These are phyloP conservation scores for Diospyros lotus DNA, from an alignment of 148 eudicot genomes.

Conservation along the genomic window DNA sequence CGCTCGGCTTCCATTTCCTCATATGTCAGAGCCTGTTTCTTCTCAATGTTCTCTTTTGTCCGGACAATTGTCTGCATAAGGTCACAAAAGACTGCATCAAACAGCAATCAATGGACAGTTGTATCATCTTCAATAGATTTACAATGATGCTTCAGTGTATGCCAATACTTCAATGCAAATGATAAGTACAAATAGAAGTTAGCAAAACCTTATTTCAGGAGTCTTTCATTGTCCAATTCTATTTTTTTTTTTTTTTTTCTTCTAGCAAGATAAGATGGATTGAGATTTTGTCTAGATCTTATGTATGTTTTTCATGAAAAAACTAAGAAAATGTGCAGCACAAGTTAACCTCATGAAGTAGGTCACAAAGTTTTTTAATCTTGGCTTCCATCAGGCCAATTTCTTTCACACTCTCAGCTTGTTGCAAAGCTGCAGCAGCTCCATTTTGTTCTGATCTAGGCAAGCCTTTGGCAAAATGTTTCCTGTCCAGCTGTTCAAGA, in stretches of 20 bases:
- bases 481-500: conserved; percentile 77
- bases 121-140: not conserved
- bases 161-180: not conserved
- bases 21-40: conserved; percentile 85
- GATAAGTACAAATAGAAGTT: not conserved
- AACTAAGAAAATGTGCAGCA: not conserved
- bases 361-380: conserved; percentile 69
- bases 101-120: not conserved
- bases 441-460: conserved; percentile 54
- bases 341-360: conserved; percentile 61
- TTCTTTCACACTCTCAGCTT: conserved; percentile 56
- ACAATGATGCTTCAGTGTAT: not conserved
- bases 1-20: conserved; percentile 72
- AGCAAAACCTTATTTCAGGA: not conserved
- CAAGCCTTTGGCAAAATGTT: conserved; percentile 71
- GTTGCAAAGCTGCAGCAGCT: conserved; percentile 31
- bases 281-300: not conserved
- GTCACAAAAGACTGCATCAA: conserved; percentile 10
- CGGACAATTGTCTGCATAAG: conserved; percentile 66
- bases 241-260: not conserved
- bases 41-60: conserved; percentile 84
- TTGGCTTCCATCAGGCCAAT: conserved; percentile 76
- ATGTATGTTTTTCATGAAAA: not conserved
- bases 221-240: not conserved
- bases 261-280: not conserved